Conservation (phyloP, 192 early-diverging fungal genomes). For the Coemansia aciculifera region DNA sequence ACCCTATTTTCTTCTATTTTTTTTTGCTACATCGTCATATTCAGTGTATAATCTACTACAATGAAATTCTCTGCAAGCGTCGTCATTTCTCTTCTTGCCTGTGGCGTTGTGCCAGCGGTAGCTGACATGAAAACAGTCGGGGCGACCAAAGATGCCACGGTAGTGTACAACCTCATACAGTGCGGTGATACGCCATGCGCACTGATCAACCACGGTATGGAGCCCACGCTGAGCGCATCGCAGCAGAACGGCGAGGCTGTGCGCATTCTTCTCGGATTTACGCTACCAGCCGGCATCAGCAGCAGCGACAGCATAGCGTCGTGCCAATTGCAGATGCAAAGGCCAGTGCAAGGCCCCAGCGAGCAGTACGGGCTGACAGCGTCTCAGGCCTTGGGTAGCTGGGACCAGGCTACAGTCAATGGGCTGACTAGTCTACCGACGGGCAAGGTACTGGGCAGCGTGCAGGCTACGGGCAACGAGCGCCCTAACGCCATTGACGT, state of each 20-base stretch:
- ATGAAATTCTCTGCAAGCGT: background rate
- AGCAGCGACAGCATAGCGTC: constrained; percentile 8
- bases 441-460: constrained; percentile 18
- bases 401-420: constrained; percentile 19
- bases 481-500: constrained; percentile 20
- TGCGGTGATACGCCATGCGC: constrained; percentile 26
- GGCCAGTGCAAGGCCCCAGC: constrained; percentile 11
- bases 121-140: background rate
- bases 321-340: constrained; percentile 28
- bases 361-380: constrained; percentile 13
- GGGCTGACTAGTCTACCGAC: constrained; percentile 9
- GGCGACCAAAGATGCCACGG: constrained; percentile 23
- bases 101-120: background rate
- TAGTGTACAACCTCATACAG: constrained; percentile 10
- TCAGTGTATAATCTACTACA: no score
- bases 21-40: background rate
- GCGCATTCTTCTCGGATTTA: constrained; percentile 18
- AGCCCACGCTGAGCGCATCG: constrained; percentile 18
- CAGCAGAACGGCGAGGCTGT: constrained; percentile 14
- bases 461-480: constrained; percentile 3
- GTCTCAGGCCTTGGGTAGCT: constrained; percentile 12
- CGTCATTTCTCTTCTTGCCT: constrained; percentile 2
- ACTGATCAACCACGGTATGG: constrained; percentile 23
- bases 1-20: background rate
- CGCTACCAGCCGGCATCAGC: constrained; percentile 11